phyloP scores from a whole-genome alignment of 495 filamentous ascomycete genomes.

The Penicillium cataractarum region DNA sequence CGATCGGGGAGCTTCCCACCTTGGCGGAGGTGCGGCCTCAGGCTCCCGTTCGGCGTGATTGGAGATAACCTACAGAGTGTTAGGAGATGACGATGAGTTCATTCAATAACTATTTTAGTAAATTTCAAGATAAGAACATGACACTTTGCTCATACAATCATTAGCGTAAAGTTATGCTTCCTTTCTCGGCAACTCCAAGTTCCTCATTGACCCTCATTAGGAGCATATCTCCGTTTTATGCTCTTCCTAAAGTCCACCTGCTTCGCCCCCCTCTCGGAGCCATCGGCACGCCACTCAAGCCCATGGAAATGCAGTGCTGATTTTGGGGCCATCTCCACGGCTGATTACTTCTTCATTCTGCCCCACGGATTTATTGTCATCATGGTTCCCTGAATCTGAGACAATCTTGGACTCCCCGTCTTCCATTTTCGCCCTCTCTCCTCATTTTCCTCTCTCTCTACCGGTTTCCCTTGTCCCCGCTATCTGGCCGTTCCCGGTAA shows the following conservation, averaged over 20 bases:
- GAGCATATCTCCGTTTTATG: background rate
- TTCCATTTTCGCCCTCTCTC: constrained; percentile 9
- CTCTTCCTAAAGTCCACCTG: background rate
- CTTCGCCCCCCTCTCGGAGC: constrained; percentile 17
- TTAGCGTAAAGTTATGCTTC: background rate
- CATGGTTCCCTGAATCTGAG: constrained; percentile 6
- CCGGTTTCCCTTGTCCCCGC: constrained; percentile 6
- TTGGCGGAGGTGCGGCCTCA: constrained; percentile 5
- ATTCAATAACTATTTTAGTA: background rate
- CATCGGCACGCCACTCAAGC: constrained; percentile 11
- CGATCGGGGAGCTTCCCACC: constrained; percentile 3
- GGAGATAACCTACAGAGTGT: no score
- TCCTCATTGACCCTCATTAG: background rate
- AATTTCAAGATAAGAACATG: no score
- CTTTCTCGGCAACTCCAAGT: background rate
- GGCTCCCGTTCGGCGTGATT: background rate
- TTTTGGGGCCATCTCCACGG: background rate
- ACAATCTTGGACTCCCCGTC: constrained; percentile 1
- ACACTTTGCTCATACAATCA: background rate
- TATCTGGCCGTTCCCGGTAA: constrained; percentile 28
- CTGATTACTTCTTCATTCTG: background rate
- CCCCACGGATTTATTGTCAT: background rate
- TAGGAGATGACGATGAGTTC: no score
- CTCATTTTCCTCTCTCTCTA: constrained; percentile 10
- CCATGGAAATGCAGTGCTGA: constrained; percentile 13